Evolutionary conservation across 129 eudicot species (phyloP).

Genomic region (Logfia minima): DNA sequence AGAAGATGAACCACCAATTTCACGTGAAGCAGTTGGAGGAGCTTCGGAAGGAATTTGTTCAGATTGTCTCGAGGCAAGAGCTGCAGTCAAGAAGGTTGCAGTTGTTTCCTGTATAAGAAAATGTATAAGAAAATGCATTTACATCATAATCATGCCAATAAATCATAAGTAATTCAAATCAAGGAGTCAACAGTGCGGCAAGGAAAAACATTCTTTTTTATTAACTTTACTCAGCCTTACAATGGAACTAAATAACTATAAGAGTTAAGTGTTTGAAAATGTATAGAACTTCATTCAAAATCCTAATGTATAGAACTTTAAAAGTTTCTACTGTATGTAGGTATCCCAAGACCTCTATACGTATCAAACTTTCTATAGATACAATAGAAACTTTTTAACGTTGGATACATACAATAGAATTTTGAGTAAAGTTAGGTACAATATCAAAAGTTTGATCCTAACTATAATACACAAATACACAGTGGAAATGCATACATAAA

Average conservation of each 20-base stretch:
- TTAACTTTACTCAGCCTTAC: not conserved
- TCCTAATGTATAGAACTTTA: too few species aligned
- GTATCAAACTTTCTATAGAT: too few species aligned
- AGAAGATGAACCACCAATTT: conserved; percentile 48
- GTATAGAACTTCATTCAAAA: too few species aligned
- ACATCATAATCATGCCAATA: not conserved
- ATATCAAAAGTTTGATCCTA: too few species aligned
- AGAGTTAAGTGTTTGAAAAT: not conserved
- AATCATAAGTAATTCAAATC: not conserved
- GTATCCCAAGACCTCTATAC: too few species aligned
- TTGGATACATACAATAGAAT: too few species aligned
- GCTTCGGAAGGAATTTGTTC: conserved; percentile 38
- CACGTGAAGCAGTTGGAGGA: conserved; percentile 33
- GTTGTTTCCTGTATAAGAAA: conserved; percentile 64
- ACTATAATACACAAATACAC: not conserved
- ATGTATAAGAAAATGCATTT: conserved; percentile 26
- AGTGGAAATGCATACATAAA: not conserved
- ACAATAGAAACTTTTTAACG: too few species aligned
- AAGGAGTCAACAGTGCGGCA: not conserved
- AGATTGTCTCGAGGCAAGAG: conserved; percentile 64
- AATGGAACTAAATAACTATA: not conserved
- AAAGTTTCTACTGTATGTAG: too few species aligned
- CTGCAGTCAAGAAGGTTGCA: conserved; percentile 76
- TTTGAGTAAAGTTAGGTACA: too few species aligned
- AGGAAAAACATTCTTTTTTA: not conserved